Conservation (phyloP, 208 protist genomes). For the Jaenimonas drosophilae region DNA sequence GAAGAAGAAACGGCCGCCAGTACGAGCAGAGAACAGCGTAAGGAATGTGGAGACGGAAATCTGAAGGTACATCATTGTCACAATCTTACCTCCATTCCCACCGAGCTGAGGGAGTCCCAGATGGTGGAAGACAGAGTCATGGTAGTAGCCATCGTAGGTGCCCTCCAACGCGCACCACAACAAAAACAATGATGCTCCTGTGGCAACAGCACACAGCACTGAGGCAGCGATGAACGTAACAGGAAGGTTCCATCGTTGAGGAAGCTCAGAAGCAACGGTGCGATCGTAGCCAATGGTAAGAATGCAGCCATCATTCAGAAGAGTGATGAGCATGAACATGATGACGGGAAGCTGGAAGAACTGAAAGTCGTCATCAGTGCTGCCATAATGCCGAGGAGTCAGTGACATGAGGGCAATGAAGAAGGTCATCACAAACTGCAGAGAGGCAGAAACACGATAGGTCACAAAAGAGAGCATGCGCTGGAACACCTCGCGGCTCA, state of each 20-base stretch:
- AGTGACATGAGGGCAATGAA: slow-evolving; percentile 76
- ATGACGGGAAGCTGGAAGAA: slow-evolving; percentile 84
- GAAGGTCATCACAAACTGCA: slow-evolving; percentile 81
- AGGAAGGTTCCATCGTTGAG: slow-evolving; percentile 61
- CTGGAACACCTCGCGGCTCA: slow-evolving; percentile 92
- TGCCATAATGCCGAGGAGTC: slow-evolving; percentile 55
- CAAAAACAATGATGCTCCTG: slow-evolving; percentile 54
- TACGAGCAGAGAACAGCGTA: slow-evolving; percentile 85
- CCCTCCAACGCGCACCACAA: slow-evolving; percentile 50
- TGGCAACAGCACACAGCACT: slow-evolving; percentile 52
- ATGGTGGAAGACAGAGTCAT: slow-evolving; percentile 36
- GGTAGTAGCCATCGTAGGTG: slow-evolving; percentile 29
- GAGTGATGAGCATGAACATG: slow-evolving; percentile 90
- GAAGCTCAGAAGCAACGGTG: slow-evolving; percentile 33
- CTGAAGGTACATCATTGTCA: slow-evolving; percentile 84
- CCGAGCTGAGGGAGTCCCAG: slow-evolving; percentile 55
- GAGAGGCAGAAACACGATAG: slow-evolving; percentile 69
- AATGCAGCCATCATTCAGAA: slow-evolving; percentile 72
- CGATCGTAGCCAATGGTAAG: slow-evolving; percentile 72
- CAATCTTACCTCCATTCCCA: slow-evolving; percentile 64
- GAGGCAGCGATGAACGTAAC: slow-evolving; percentile 47
- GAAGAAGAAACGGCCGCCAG: slow-evolving; percentile 69
- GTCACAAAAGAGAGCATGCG: slow-evolving; percentile 88
- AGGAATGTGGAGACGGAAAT: slow-evolving; percentile 86
- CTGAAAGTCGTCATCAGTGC: slow-evolving; percentile 42